Base-by-base conservation (phyloP, 2,329 filamentous ascomycete genomes). In the Colletotrichum truncatum region DNA sequence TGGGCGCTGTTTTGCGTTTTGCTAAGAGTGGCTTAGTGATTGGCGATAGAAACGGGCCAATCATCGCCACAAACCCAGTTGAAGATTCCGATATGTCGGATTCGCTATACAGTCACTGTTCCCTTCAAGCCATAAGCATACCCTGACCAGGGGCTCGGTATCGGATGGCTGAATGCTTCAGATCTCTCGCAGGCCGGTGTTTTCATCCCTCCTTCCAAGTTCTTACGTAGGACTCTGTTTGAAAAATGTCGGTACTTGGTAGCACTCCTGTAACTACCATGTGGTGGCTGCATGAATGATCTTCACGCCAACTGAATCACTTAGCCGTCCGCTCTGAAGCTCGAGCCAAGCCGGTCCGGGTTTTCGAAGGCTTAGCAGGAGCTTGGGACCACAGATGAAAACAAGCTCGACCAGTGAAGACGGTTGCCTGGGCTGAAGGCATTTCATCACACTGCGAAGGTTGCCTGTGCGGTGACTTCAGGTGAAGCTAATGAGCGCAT, bases 101-200 rank as follows among this genome's bases (percentile, higher is more conserved):
- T 38, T 5, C 9, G 36, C 36, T 38, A n/a, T n/a, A 5, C 12
- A 49, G 10, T 34, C 46, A 25, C n/a, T n/a, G n/a, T n/a, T 16
- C 46, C 25, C 12, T 32, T 28, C 26, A 32, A 49, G 46, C 26
- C n/a, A 34, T 16, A 49, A 10, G 46, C 28, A 18, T 16, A 25
- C 43, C 28, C 46, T 49, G 28, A 49, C 34, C 11, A 49, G 46
- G 46, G 46, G 46, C 34, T 32, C 46, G 46, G n/a, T n/a, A n/a
- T n/a, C n/a, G n/a, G n/a, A n/a, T 34, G 46, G 46, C 46, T 49
- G 46, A 34, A 11, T 49, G 46, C 34, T 26, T 30, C 39, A 30
- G 53, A 48, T 36, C 30, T n/a, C 54, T 38, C 54, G 28, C 54
- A 21, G 41, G 30, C 54, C 54, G 30, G 48, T 28, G 54, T 57